phyloP scores from a whole-genome alignment of 345 rosid species.

The Eucalyptus erythrocorys region DNA sequence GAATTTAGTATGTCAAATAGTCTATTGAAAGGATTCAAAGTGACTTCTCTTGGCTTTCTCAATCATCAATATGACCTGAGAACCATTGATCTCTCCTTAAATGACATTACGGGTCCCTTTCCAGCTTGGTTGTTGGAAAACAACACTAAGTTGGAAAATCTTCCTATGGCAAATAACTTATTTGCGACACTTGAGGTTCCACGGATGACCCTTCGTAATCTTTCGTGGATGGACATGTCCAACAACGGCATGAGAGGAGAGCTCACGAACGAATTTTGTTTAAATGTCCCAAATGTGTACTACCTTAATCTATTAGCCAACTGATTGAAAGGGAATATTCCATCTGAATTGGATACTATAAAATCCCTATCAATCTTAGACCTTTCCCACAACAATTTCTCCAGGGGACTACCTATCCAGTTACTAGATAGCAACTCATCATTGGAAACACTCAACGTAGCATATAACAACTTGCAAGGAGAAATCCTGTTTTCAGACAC shows the following conservation, averaged over 20 bases:
- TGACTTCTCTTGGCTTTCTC: background rate
- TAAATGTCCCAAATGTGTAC: too few species aligned
- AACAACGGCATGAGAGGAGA: too few species aligned
- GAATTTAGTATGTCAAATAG: background rate
- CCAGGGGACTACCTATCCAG: background rate
- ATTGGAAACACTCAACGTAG: fast-evolving
- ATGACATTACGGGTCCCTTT: background rate
- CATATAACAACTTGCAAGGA: background rate
- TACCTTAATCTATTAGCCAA: too few species aligned
- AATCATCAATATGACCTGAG: background rate
- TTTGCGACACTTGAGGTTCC: too few species aligned
- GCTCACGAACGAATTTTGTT: too few species aligned
- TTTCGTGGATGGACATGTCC: too few species aligned
- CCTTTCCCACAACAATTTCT: background rate
- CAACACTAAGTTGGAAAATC: background rate
- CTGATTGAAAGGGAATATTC: too few species aligned
- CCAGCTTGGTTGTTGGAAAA: background rate
- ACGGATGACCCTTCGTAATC: too few species aligned
- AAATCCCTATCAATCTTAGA: fast-evolving
- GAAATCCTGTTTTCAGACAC: too few species aligned
- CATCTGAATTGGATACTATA: too few species aligned
- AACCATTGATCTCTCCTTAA: background rate
- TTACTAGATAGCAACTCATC: background rate
- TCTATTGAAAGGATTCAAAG: fast-evolving
- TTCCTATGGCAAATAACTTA: too few species aligned